Evolutionary conservation across 2,329 filamentous ascomycete genomes (phyloP).

Genomic region (Alternaria conjuncta): DNA sequence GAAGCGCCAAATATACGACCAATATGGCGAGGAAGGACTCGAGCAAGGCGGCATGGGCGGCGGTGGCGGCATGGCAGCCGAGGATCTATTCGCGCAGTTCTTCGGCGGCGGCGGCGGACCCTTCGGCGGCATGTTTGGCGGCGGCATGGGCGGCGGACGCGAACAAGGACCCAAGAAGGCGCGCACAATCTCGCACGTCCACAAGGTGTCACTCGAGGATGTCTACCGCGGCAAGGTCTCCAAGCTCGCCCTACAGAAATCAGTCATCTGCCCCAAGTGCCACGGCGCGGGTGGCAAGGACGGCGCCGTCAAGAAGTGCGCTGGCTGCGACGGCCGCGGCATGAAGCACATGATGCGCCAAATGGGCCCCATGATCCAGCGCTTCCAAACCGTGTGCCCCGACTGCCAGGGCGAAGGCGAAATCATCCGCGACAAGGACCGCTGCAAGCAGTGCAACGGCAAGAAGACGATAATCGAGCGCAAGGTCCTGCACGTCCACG

Average conservation of each 20-base stretch:
- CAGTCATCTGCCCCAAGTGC: conserved; percentile 94
- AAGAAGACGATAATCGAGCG: conserved; percentile 99
- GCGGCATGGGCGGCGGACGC: conserved; percentile 70
- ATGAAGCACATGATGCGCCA: conserved; percentile 99
- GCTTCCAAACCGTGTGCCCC: conserved; percentile 98
- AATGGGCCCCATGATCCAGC: conserved; percentile 99
- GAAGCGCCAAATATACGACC: conserved; percentile 91
- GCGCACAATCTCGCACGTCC: conserved; percentile 95
- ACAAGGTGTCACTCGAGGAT: conserved; percentile 97
- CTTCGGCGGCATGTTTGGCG: conserved; percentile 67
- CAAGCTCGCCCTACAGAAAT: conserved; percentile 96
- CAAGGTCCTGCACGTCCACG: conserved; percentile 97
- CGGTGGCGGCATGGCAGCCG: conserved; percentile 86
- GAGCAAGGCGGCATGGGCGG: conserved; percentile 77
- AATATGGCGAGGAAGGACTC: conserved; percentile 96
- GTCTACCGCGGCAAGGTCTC: conserved; percentile 98
- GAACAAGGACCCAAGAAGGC: conserved; percentile 87
- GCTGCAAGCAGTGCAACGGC: conserved; percentile 93
- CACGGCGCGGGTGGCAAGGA: conserved; percentile 96
- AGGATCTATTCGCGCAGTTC: conserved; percentile 97
- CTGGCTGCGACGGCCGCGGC: conserved; percentile 88
- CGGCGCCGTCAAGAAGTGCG: conserved; percentile 92
- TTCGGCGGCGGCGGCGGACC: conserved; percentile 76
- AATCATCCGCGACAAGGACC: conserved; percentile 94
- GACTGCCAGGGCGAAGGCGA: conserved; percentile 98